Base-by-base conservation (phyloP, 495 filamentous ascomycete genomes). In the Aspergillus egyptiacus region DNA sequence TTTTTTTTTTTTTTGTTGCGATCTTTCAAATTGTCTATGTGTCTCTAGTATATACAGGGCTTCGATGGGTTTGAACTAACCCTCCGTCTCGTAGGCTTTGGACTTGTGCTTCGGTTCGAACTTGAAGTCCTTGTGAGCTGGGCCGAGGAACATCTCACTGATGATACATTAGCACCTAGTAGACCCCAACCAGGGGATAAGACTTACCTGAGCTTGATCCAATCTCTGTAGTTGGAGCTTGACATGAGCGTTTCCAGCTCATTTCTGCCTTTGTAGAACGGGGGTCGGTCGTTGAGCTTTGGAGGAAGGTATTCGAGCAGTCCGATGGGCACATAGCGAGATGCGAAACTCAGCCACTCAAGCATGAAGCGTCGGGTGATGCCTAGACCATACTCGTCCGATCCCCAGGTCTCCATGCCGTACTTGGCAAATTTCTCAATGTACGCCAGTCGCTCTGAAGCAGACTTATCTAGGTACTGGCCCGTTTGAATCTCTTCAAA, bases 81-180 rank as follows among this genome's bases (percentile, higher is more conserved):
- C 82, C 56, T 86, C 80, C 0, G 80, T 74, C 51, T 84, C 74
- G 56, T 83, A 95, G 48, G 81, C 77, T 62, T 95, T 95, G 10
- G 86, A 91, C 69, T 96, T 96, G 68, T 98, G 93, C 73, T 98
- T 98, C n/a, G 93, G 93, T 68, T 88, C 83, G 69, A 97, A 98
- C 48, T 84, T 82, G 77, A 97, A 98, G 61, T 86, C 82, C 39
- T 84, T 78, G 48, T 94, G 89, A 22, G 88, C 85, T 27, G 90
- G 89, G 14, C 93, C 93, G 11, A 98, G 78, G 72, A 95, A 97
- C 90, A 98, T 97, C 58, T 98, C 93, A 59, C 89, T 95, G 20
- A n/a, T 11, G 1, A 43, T 11, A 5, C n/a, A 20, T 39, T 39
- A 49, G 33, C 11, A 33, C 34, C 33, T 15, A 15, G 20, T 28